These are phyloP conservation scores for Wickerhamomyces queroliae DNA, from an alignment of 805 yeast species.

Conservation along the genomic window DNA sequence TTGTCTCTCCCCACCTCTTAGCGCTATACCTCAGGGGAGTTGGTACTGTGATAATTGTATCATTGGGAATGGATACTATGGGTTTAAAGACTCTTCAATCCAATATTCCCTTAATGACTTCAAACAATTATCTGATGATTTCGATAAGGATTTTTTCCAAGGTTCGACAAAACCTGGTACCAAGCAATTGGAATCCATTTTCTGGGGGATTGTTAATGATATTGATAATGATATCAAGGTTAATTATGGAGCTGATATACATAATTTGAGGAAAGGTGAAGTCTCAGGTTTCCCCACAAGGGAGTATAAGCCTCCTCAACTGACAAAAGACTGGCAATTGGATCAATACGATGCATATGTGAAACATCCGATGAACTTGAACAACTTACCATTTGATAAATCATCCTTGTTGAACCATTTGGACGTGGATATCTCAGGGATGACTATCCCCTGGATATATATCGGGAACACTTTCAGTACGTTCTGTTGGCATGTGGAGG, in stretches of 20 bases:
- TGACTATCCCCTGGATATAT: slow-evolving; percentile 94
- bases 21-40: slow-evolving; percentile 44
- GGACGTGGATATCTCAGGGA: slow-evolving; percentile 73
- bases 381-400: slow-evolving; percentile 61
- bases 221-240: slow-evolving; percentile 50
- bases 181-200: slow-evolving; percentile 50
- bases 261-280: slow-evolving; percentile 56
- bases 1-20: slow-evolving; percentile 58
- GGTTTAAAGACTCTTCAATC: slow-evolving; percentile 66
- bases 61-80: slow-evolving; percentile 84
- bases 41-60: slow-evolving; percentile 87
- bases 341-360: slow-evolving; percentile 31
- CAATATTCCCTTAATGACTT: slow-evolving; percentile 58
- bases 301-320: slow-evolving; percentile 25
- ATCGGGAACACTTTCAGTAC: slow-evolving; percentile 87
- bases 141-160: slow-evolving; percentile 38
- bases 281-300: slow-evolving; percentile 70
- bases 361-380: slow-evolving; percentile 69
- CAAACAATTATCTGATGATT: slow-evolving; percentile 45
- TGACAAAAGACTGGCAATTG: no score
- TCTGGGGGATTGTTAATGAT: slow-evolving; percentile 54
- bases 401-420: slow-evolving; percentile 68
- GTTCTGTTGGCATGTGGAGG: slow-evolving; percentile 97
- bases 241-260: slow-evolving; percentile 83
- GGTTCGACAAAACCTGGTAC: slow-evolving; percentile 27